These are phyloP conservation scores for Neonothopanus nambi DNA, from an alignment of 1,284 basidiomycete genomes.

Conservation along the genomic window DNA sequence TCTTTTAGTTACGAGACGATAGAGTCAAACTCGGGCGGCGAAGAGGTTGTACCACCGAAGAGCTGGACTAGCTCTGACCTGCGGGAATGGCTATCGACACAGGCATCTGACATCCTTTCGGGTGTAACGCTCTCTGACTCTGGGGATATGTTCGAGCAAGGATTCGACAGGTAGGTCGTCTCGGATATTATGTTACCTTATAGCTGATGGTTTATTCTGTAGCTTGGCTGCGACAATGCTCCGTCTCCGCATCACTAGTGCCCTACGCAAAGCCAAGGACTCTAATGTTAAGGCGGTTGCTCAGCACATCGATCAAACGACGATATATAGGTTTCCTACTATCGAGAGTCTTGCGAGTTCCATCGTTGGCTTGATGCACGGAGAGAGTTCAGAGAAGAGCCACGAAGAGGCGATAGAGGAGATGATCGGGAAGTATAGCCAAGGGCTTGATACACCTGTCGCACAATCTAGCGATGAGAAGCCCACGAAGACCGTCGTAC, in stretches of 20 bases:
- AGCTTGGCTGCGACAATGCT: constrained; percentile 36
- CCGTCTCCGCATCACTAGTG: constrained; percentile 36
- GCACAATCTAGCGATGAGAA: constrained; percentile 16
- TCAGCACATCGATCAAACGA: constrained; percentile 20
- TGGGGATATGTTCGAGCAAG: constrained; percentile 23
- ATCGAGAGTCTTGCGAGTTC: constrained; percentile 26
- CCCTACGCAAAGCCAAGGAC: constrained; percentile 24
- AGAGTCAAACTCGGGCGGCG: constrained; percentile 14
- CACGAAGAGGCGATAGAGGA: neutral
- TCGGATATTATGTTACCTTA: neutral
- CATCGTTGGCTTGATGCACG: neutral
- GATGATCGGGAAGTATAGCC: constrained; percentile 7
- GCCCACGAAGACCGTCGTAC: constrained; percentile 23
- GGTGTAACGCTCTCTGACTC: neutral
- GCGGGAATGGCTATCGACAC: neutral
- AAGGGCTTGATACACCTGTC: constrained; percentile 1
- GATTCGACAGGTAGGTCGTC: constrained; percentile 28
- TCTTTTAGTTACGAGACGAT: constrained; percentile 30
- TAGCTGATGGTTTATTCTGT: neutral
- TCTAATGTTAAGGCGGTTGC: constrained; percentile 11
- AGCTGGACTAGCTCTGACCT: neutral
- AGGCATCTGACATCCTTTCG: neutral
- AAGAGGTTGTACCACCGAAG: constrained; percentile 19
- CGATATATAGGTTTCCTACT: constrained; percentile 37
- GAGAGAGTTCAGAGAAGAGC: neutral